phyloP scores from a whole-genome alignment of 345 rosid genomes.

The Pseudoturritis turrita region DNA sequence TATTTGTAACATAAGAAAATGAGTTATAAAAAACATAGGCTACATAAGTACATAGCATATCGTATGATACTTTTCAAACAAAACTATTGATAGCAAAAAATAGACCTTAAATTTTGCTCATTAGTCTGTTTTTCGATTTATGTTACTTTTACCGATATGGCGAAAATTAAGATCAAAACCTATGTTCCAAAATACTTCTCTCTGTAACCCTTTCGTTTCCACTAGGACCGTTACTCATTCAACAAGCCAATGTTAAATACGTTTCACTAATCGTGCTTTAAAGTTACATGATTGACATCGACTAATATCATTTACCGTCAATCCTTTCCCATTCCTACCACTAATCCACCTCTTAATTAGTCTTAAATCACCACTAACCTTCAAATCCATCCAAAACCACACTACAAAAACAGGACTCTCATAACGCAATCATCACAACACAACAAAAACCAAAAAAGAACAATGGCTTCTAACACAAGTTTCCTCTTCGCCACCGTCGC shows the following conservation, averaged over 20 bases:
- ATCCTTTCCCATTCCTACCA: constrained; percentile 16
- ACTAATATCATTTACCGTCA: background rate
- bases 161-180: background rate
- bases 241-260: background rate
- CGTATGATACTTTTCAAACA: too few relatives aligned
- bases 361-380: background rate
- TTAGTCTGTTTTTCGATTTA: background rate
- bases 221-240: background rate
- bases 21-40: too few relatives aligned
- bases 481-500: constrained; percentile 16
- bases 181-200: background rate
- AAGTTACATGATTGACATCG: background rate
- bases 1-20: too few relatives aligned
- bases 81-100: background rate
- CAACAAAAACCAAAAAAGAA: background rate
- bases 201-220: background rate
- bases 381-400: background rate
- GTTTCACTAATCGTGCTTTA: background rate
- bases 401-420: background rate
- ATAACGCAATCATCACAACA: background rate
- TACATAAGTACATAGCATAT: too few relatives aligned
- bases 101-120: background rate
- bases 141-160: background rate
- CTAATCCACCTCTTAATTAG: background rate
- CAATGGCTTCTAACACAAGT: constrained; percentile 15